Base-by-base conservation (phyloP, 2,329 filamentous ascomycete genomes). In the Xylariaceae sp. region DNA sequence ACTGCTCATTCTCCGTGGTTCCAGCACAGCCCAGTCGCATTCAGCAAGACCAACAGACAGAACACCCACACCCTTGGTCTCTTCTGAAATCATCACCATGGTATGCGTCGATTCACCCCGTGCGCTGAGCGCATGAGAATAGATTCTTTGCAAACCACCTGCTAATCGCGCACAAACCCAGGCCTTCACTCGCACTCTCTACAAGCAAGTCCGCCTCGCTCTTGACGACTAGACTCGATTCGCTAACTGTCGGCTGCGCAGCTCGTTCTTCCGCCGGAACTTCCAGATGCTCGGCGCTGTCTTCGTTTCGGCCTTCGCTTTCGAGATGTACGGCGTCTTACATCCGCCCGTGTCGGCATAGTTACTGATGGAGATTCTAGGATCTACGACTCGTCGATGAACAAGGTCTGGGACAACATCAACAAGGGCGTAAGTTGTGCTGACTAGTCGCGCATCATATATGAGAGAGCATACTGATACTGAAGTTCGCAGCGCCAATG, bases 401-500 rank as follows among this genome's bases (percentile, higher is more conserved):
- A 96, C 78, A 88, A 82, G 75, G 72, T 97, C 75, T 99, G 94
- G 94, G 91, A 99, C 76, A 82, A 77, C 74, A 77, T 92, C 75
- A 99, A 99, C 86, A 84, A 83, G 72, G 94, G 94, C 72, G 93
- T 97, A 90, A 73, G 90, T 87, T 51, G 17, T 35, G 8, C 13
- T 34, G 11, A 13, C 15, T 18, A 23, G 17, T n/a, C 51, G 17
- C 17, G 11, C 34, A 18, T 52, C 17, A 18, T 13, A 47, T 53
- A 18, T 7, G 13, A 65, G 13, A 65, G 44, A 13, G n/a, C n/a
- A 48, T 48, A 42, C 23, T 50, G 15, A 68, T 74, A 78, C 65
- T 76, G 68, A 53, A 53, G 17, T 51, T 35, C 52, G 69, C 73
- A 97, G 93, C 91, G 93, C 73, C 93, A 97, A 95, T 97, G 94